Percentiles rank a stretch among this genome's conserved stretches.
Conservation (phyloP, 169 alveolate species). For the Condylostoma magnum region DNA sequence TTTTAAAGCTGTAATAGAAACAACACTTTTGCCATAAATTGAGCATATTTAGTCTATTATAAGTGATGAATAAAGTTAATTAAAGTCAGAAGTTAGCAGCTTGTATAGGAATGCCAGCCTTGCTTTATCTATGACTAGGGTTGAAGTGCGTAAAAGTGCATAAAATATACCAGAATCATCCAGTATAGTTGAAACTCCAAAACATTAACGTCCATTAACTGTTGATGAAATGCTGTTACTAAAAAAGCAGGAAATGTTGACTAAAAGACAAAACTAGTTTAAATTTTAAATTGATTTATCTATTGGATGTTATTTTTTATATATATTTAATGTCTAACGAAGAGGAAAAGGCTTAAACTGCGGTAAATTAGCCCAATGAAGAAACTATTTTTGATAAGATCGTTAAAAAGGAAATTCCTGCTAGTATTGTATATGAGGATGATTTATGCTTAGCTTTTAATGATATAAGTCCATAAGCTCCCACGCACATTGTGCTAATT, state of each 20-base stretch:
- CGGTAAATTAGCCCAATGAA: slow-evolving; percentile 32
- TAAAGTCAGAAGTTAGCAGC: too few relatives aligned
- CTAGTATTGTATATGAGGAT: slow-evolving; percentile 63
- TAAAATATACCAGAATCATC: not conserved
- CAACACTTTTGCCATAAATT: not conserved
- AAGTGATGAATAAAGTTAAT: not conserved
- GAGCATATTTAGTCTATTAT: not conserved
- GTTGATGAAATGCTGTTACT: slow-evolving; percentile 17
- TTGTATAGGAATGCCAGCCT: not conserved
- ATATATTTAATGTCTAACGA: too few relatives aligned
- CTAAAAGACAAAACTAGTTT: not conserved
- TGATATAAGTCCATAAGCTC: slow-evolving; percentile 57
- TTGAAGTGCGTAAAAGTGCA: not conserved
- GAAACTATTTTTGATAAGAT: slow-evolving; percentile 67
- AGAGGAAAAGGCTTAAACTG: slow-evolving; percentile 24
- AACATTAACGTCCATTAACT: not conserved
- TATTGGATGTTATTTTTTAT: too few relatives aligned
- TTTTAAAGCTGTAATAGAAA: not conserved
- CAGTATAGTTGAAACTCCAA: not conserved
- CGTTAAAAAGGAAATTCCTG: slow-evolving; percentile 51
- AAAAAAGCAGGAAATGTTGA: slow-evolving; percentile 5
- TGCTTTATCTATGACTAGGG: not conserved
- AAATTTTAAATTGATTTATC: not conserved
- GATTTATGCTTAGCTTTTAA: slow-evolving; percentile 51
- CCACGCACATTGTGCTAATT: slow-evolving; percentile 59